Conservation (phyloP, 495 filamentous ascomycete genomes). For the Wilcoxina mikolae region DNA sequence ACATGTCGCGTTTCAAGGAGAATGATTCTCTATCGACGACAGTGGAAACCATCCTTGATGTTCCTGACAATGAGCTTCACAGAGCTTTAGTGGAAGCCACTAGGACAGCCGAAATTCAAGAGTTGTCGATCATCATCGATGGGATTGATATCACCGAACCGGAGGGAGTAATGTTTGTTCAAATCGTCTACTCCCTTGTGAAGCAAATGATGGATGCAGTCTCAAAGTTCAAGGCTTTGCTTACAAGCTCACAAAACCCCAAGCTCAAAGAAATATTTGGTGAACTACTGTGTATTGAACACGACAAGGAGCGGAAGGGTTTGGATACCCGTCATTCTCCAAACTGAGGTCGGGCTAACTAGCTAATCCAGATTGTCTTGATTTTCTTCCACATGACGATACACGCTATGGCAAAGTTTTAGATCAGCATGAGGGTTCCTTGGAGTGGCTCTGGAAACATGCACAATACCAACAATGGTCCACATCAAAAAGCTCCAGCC, state of each 20-base stretch:
- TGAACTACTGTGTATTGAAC: not conserved
- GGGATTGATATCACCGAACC: not conserved
- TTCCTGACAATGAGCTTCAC: not conserved
- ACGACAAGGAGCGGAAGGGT: conserved; percentile 7
- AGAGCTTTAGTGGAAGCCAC: not conserved
- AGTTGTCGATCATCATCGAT: not conserved
- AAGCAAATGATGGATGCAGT: not conserved
- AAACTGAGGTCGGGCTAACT: not conserved
- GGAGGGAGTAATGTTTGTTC: not conserved
- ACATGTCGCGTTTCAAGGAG: not conserved
- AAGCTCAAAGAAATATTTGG: not conserved
- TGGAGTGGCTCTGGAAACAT: conserved; percentile 6
- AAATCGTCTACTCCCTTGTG: not conserved
- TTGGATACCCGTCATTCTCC: not conserved
- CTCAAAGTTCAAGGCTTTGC: not conserved
- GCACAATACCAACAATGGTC: conserved; percentile 5
- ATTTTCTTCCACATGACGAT: not conserved
- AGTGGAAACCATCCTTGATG: not conserved
- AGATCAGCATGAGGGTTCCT: not conserved
- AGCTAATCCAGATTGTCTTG: not conserved
- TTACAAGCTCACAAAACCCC: not conserved
- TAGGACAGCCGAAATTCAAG: not conserved
- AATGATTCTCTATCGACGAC: not conserved
- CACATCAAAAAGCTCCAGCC: not conserved
- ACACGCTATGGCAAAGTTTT: conserved; percentile 7